A percentile compares a stretch with the other conserved stretches of the same genome.
These are phyloP conservation scores for Rhytidiadelphus loreus DNA, from an alignment of 225 moss, liverwort and hornwort genomes.

Conservation along the genomic window DNA sequence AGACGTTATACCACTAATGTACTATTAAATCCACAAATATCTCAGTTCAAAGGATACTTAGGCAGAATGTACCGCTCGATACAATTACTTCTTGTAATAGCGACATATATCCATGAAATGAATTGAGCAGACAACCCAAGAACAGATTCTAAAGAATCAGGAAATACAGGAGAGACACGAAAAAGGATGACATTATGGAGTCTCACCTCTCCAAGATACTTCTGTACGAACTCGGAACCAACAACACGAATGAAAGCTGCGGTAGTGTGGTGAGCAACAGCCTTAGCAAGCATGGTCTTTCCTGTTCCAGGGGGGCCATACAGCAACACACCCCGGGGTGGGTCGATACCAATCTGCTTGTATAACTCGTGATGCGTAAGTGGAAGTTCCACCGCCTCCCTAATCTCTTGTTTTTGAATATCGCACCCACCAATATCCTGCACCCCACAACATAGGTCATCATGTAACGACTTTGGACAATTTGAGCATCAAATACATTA, in stretches of 20 bases:
- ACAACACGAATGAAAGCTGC: slow-evolving; percentile 98
- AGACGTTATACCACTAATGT: background rate
- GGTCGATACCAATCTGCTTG: slow-evolving; percentile 98
- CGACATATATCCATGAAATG: background rate
- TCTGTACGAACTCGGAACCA: slow-evolving; percentile 96
- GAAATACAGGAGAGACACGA: background rate
- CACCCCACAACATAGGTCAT: background rate
- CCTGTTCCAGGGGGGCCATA: slow-evolving; percentile 98
- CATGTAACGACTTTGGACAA: background rate
- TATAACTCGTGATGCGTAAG: slow-evolving; percentile 95
- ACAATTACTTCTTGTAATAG: background rate
- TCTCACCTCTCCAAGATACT: slow-evolving; percentile 91
- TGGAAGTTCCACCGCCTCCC: slow-evolving; percentile 96
- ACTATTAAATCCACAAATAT: background rate
- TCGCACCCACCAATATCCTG: slow-evolving; percentile 99
- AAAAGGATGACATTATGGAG: background rate
- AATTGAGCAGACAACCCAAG: background rate
- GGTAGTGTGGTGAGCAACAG: slow-evolving; percentile 95
- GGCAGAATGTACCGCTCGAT: background rate
- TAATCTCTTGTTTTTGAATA: slow-evolving; percentile 95
- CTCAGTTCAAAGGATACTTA: background rate
- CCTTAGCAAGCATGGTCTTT: slow-evolving; percentile 98
- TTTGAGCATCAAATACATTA: background rate
- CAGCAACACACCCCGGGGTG: slow-evolving; percentile 81
- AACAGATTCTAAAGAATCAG: background rate